Conservation (phyloP, 345 rosid species). For the Carallia brachiata region DNA sequence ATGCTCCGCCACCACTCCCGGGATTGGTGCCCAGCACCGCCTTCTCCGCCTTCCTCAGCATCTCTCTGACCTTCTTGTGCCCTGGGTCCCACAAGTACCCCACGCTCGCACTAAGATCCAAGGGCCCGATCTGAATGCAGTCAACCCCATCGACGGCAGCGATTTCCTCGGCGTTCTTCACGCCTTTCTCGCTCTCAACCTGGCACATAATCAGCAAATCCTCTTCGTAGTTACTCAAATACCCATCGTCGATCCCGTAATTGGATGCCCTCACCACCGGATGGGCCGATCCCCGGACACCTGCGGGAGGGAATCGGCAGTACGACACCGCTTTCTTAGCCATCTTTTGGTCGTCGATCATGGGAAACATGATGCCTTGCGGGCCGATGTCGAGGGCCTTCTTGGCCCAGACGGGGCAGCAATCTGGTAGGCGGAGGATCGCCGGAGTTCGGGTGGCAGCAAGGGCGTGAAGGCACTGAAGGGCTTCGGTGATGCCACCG, state of each 20-base stretch:
- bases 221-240: slow-evolving; percentile 58
- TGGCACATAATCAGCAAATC: slow-evolving; percentile 86
- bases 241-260: slow-evolving; percentile 84
- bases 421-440: slow-evolving; percentile 78
- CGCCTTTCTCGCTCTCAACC: slow-evolving; percentile 76
- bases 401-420: slow-evolving; percentile 68
- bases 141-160: slow-evolving; percentile 84
- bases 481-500: slow-evolving; percentile 73
- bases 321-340: slow-evolving; percentile 80
- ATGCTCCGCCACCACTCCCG: slow-evolving; percentile 47
- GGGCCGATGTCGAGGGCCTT: slow-evolving; percentile 93
- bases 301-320: slow-evolving; percentile 75
- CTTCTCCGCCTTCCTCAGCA: slow-evolving; percentile 66
- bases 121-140: slow-evolving; percentile 92
- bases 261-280: slow-evolving; percentile 74
- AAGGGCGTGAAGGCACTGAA: slow-evolving; percentile 66
- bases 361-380: slow-evolving; percentile 88
- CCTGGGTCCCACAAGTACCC: slow-evolving; percentile 95
- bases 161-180: slow-evolving; percentile 62
- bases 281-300: slow-evolving; percentile 85
- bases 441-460: slow-evolving; percentile 55
- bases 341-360: slow-evolving; percentile 61
- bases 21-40: slow-evolving; percentile 41
- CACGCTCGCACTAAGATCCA: slow-evolving; percentile 86
- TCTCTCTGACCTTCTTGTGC: slow-evolving; percentile 74